Percentiles rank a stretch among this genome's conserved stretches.
Conservation (phyloP, 1,284 basidiomycete species). For the Chalciporus sp. region DNA sequence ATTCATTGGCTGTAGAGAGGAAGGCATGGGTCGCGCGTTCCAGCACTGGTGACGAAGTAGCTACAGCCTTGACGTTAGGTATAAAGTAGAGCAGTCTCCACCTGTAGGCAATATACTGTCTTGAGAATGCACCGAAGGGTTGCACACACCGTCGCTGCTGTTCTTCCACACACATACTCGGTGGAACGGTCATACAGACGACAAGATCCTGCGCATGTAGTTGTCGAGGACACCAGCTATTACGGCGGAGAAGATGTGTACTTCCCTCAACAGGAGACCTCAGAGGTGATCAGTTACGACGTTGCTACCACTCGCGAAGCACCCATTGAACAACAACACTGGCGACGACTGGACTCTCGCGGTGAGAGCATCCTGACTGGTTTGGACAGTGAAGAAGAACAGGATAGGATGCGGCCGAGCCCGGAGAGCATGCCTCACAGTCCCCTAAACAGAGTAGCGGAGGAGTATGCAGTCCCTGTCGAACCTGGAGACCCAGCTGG, state of each 20-base stretch:
- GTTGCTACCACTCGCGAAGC: slow-evolving; percentile 23
- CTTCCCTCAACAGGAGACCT: slow-evolving; percentile 12
- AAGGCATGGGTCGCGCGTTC: slow-evolving; percentile 18
- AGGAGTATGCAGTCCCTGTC: slow-evolving; percentile 41
- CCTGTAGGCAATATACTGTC: not conserved
- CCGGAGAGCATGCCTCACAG: slow-evolving; percentile 38
- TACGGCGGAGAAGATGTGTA: slow-evolving; percentile 16
- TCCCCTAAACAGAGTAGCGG: slow-evolving; percentile 46
- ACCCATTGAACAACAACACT: slow-evolving; percentile 24
- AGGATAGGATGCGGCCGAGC: slow-evolving; percentile 27
- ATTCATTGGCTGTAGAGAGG: slow-evolving; percentile 24
- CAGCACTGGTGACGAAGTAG: slow-evolving; percentile 15
- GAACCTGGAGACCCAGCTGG: slow-evolving; percentile 1
- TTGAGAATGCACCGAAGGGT: slow-evolving; percentile 34
- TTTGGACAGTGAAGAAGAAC: slow-evolving; percentile 28
- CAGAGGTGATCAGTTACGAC: slow-evolving; percentile 27
- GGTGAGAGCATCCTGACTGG: slow-evolving; percentile 36
- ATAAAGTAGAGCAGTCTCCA: slow-evolving; percentile 21
- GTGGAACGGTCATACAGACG: slow-evolving; percentile 14
- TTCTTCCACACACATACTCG: slow-evolving; percentile 26
- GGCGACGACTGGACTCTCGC: slow-evolving; percentile 35
- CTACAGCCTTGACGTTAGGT: slow-evolving; percentile 27
- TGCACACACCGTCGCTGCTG: slow-evolving; percentile 34
- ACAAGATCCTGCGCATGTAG: slow-evolving; percentile 21
- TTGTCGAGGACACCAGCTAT: slow-evolving; percentile 15